phyloP scores from a whole-genome alignment of 345 rosid species.

The Arabidopsis thaliana region TAIR10.1 NC_003076.8:23561001-23561500 shows the following conservation, averaged over 20 bases:
- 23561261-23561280: constrained; percentile 85
- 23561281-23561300: constrained; percentile 88
- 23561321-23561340: neutral
- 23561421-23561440: constrained; percentile 90
- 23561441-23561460: constrained; percentile 97
- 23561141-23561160: constrained; percentile 8
- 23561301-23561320: constrained; percentile 6
- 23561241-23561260: constrained; percentile 86
- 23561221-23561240: constrained; percentile 86
- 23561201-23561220: constrained; percentile 78
- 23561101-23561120: constrained; percentile 87
- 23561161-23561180: neutral
- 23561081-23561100: constrained; percentile 60
- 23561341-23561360: constrained; percentile 21
- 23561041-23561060: constrained; percentile 29
- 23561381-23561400: constrained; percentile 84
- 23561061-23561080: neutral
- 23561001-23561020: constrained; percentile 30
- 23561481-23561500: constrained; percentile 7
- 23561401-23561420: constrained; percentile 74
- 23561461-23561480: constrained; percentile 94
- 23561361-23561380: constrained; percentile 97
- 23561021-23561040: constrained; percentile 10
- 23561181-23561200: neutral
- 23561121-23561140: constrained; percentile 76